Conservation (phyloP, 2,329 filamentous ascomycete species). For the Dactylellina sp. region DNA sequence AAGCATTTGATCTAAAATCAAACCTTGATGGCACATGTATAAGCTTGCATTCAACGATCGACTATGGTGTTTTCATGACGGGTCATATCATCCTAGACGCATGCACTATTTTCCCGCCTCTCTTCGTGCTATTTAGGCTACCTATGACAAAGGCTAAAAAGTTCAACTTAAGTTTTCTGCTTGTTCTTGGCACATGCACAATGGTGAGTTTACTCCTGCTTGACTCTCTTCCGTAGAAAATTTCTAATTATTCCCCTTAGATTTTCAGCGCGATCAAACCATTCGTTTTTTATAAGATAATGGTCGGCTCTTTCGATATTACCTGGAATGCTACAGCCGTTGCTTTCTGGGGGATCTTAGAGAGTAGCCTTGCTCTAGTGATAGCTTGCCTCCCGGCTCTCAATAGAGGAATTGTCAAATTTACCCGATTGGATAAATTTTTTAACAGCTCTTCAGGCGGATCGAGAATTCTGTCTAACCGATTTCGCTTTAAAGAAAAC, state of each 20-base stretch:
- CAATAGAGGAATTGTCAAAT: conserved; percentile 36
- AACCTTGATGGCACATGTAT: conserved; percentile 47
- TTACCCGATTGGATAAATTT: conserved; percentile 30
- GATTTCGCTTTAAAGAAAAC: conserved; percentile 36
- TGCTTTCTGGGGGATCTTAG: conserved; percentile 45
- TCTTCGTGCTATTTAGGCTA: conserved; percentile 32
- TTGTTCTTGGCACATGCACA: conserved; percentile 29
- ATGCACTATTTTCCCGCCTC: conserved; percentile 43
- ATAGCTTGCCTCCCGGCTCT: conserved; percentile 43
- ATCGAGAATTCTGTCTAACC: conserved; percentile 28
- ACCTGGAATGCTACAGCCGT: conserved; percentile 45
- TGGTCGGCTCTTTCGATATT: conserved; percentile 50
- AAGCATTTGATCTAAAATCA: conserved; percentile 29
- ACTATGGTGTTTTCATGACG: conserved; percentile 45
- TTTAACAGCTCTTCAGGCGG: conserved; percentile 19
- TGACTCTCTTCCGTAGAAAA: not conserved
- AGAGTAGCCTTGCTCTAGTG: conserved; percentile 38
- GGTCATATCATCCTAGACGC: conserved; percentile 45
- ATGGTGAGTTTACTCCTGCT: conserved; percentile 16
- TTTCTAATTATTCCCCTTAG: conserved; percentile 15
- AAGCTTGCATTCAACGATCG: conserved; percentile 17
- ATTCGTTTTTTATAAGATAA: conserved; percentile 39
- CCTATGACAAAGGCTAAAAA: conserved; percentile 42
- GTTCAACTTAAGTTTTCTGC: conserved; percentile 42
- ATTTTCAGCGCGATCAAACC: conserved; percentile 37